A percentile compares a stretch with the other conserved stretches of the same genome.
Conservation (phyloP, 2,329 filamentous ascomycete species). For the Claviceps sp. region DNA sequence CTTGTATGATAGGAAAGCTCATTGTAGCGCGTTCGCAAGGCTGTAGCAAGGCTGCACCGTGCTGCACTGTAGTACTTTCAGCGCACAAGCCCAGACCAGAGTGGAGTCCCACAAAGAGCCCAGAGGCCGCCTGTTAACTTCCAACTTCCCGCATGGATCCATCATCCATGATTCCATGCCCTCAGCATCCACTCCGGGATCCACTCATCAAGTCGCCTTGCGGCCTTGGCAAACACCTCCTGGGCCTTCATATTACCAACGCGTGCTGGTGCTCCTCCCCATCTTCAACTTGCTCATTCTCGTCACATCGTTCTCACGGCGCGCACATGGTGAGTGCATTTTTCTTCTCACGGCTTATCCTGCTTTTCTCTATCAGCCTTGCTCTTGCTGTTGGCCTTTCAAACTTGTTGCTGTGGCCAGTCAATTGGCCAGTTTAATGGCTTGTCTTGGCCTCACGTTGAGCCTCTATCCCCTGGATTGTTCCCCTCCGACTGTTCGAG, state of each 20-base stretch:
- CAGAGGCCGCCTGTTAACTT: too few species aligned
- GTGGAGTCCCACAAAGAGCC: too few species aligned
- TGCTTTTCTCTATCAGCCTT: neutral
- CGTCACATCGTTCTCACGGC: neutral
- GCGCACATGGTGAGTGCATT: constrained; percentile 3
- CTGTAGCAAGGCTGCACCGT: too few species aligned
- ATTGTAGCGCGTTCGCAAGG: too few species aligned
- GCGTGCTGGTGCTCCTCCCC: neutral
- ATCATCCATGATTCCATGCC: neutral
- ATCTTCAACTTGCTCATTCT: neutral
- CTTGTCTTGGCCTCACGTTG: neutral
- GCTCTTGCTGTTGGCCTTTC: neutral
- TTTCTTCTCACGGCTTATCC: neutral
- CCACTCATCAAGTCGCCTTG: neutral
- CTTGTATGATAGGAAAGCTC: too few species aligned
- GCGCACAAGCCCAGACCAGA: too few species aligned
- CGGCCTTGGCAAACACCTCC: neutral
- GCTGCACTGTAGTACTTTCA: too few species aligned
- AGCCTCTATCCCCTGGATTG: neutral
- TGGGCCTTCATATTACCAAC: neutral
- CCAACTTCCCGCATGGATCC: neutral
- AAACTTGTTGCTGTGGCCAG: neutral
- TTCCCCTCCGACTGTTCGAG: neutral
- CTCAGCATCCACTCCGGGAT: neutral
- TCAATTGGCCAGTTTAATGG: neutral